These are phyloP conservation scores for Davidsoniella neocaledoniae DNA, from an alignment of 2,329 filamentous ascomycete genomes.

Conservation along the genomic window DNA sequence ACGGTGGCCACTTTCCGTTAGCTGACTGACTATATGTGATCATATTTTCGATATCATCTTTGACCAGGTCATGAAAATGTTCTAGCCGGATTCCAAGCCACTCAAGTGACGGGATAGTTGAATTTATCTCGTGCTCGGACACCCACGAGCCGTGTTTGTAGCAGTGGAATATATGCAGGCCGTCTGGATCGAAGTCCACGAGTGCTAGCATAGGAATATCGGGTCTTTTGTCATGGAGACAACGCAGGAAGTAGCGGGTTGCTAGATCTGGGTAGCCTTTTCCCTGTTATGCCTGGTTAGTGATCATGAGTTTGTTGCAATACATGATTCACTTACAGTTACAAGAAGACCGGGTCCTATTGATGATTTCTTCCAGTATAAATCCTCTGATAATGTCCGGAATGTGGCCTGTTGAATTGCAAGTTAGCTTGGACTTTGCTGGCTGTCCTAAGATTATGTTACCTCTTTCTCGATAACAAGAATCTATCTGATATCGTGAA, in stretches of 20 bases:
- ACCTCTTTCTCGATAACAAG: constrained; percentile 70
- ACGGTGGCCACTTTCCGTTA: constrained; percentile 17
- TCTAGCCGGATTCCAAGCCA: constrained; percentile 46
- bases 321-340: constrained; percentile 32
- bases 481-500: constrained; percentile 42
- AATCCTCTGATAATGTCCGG: constrained; percentile 41
- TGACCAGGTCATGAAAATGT: constrained; percentile 20
- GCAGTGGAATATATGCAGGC: constrained; percentile 54
- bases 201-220: constrained; percentile 43
- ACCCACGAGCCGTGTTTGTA: constrained; percentile 55
- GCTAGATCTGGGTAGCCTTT: constrained; percentile 70
- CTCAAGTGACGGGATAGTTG: constrained; percentile 32
- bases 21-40: background rate
- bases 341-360: constrained; percentile 46
- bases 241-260: constrained; percentile 47
- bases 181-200: constrained; percentile 63
- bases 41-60: background rate
- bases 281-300: constrained; percentile 30
- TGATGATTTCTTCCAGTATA: constrained; percentile 33
- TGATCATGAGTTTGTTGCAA: background rate
- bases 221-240: constrained; percentile 30
- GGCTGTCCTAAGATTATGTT: background rate
- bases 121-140: constrained; percentile 40
- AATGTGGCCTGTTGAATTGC: constrained; percentile 50
- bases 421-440: constrained; percentile 12